Evolutionary conservation across 106 monocot genomes (phyloP), one percentile per base, ranked within the genome.

Genomic region (Amphibolis antarctica): DNA sequence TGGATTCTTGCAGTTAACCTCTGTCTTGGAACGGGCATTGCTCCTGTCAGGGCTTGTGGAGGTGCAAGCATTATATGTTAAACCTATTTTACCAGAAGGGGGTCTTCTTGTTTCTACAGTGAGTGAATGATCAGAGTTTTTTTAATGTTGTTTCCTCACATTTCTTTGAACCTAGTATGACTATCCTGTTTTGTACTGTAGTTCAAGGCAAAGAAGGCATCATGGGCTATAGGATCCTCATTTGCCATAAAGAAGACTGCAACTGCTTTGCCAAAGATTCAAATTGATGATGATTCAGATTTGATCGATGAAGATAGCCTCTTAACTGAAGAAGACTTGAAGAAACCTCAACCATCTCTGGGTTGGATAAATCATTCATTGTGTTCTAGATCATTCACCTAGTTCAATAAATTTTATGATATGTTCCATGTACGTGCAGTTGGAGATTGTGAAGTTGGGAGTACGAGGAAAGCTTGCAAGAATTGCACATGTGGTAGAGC

Each of bases 261-360:
- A 17, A 84, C 68, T 22, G 25, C 60, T 46, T 55, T 86, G 42
- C 89, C 86, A 0, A 96, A 86, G 71, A 78, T 96, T 68, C 75
- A 86, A 44, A 65, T 90, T 28, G 86, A 79, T 55, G 86, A 90
- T 65, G 96, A 90, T 17, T 82, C 75, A 21, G 86, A 96, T 69
- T 61, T 96, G 29, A 96, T 96, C 22, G 96, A 96, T 59, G 96
- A 96, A 71, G 96, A 90, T 24, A 90, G 82, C 46, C 86, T 96
- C 28, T 67, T 96, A 13, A 86, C 82, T 1, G 96, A 90, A 49
- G 96, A 96, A 73, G 89, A 90, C 69, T 54, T 96, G 71, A 86
- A 80, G 71, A 96, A 86, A 70, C 96, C 63, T 46, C 26, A 81
- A 42, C 62, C 89, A 28, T 81, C 85, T 36, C 42, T 63, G 71